phyloP scores from a whole-genome alignment of 2,329 filamentous ascomycete genomes.

The Chrysoporthe cubensis region DNA sequence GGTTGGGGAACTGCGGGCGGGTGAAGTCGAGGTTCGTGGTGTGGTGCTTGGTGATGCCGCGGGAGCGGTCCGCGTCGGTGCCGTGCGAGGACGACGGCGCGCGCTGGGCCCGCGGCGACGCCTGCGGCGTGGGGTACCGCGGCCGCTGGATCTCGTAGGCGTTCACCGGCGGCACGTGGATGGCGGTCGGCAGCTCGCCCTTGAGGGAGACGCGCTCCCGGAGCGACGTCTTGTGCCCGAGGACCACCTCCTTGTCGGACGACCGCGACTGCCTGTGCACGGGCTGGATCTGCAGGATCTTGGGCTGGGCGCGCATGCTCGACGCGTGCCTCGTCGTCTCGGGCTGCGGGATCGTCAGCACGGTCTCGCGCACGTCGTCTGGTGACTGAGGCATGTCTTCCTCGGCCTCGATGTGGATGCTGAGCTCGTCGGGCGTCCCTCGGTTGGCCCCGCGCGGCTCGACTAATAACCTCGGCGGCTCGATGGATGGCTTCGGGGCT shows the following conservation, averaged over 20 bases:
- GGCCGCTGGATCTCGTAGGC: slow-evolving; percentile 41
- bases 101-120: slow-evolving; percentile 35
- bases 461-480: not conserved
- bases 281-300: slow-evolving; percentile 23
- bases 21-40: slow-evolving; percentile 38
- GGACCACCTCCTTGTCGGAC: slow-evolving; percentile 19
- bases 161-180: slow-evolving; percentile 55
- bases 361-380: slow-evolving; percentile 26
- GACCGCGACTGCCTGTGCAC: slow-evolving; percentile 21
- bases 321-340: slow-evolving; percentile 11
- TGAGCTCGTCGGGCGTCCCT: slow-evolving; percentile 26
- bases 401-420: slow-evolving; percentile 28
- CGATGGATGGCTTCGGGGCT: not conserved
- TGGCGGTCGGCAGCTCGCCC: slow-evolving; percentile 55
- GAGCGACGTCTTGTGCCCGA: slow-evolving; percentile 50
- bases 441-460: slow-evolving; percentile 13
- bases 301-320: slow-evolving; percentile 14
- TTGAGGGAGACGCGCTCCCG: slow-evolving; percentile 60
- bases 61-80: slow-evolving; percentile 50
- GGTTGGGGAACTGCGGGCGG: slow-evolving; percentile 42
- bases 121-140: slow-evolving; percentile 21
- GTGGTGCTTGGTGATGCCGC: slow-evolving; percentile 35
- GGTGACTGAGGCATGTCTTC: slow-evolving; percentile 21
- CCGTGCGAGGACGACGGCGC: slow-evolving; percentile 53
- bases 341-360: slow-evolving; percentile 21